Conservation (phyloP, 768 basidiomycete species). For the Suillus alpinus region DNA sequence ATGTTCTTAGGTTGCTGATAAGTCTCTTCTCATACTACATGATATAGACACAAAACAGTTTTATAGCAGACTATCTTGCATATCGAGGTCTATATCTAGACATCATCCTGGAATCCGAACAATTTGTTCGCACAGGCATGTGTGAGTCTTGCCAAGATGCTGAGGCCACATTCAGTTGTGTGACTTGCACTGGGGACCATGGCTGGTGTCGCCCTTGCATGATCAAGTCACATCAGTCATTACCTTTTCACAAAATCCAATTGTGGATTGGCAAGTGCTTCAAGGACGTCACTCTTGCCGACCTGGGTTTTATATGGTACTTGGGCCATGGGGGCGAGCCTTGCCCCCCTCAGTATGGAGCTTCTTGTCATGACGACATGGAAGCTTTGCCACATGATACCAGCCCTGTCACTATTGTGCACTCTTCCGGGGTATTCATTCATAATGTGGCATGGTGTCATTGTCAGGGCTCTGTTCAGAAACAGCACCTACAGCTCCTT, state of each 20-base stretch:
- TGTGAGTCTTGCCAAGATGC: not conserved
- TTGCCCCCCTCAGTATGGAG: conserved; percentile 12
- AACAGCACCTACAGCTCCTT: not conserved
- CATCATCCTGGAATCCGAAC: not conserved
- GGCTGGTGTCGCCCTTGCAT: not conserved
- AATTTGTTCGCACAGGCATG: not conserved
- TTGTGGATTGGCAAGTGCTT: conserved; percentile 19
- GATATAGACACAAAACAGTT: conserved; percentile 6
- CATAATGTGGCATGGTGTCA: conserved; percentile 3
- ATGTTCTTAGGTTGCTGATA: too few species aligned
- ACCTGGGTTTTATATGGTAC: conserved; percentile 15
- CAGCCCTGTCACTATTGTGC: not conserved
- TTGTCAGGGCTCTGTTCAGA: not conserved
- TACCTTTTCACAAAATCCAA: conserved; percentile 15
- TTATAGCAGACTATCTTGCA: conserved; percentile 2
- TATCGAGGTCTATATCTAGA: not conserved
- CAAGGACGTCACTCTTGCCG: conserved; percentile 11
- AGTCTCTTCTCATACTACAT: not conserved
- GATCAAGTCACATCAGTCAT: not conserved
- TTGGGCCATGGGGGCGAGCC: conserved; percentile 18
- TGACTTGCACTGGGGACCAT: conserved; percentile 1
- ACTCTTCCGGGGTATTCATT: conserved; percentile 1
- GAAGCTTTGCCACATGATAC: not conserved
- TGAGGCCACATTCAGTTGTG: conserved; percentile 1
- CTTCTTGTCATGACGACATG: not conserved